Evolutionary conservation across 148 eudicot genomes (phyloP), one percentile per base, ranked within the genome.

Genomic region (Nepenthes mirabilis): DNA sequence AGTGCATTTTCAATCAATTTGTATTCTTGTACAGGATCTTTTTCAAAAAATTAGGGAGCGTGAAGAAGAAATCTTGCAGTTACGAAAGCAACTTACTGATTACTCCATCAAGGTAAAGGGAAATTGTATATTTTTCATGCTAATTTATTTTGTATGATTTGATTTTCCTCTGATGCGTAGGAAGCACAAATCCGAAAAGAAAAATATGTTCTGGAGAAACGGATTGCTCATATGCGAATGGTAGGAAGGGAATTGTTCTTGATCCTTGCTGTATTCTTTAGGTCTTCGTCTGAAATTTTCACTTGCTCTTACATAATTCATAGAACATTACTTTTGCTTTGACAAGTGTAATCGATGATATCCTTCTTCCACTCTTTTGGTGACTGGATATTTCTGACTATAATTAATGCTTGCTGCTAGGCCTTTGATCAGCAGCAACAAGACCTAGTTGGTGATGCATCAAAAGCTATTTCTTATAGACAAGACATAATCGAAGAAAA

Each of bases 351-450:
- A 2, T 34, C 0, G 11, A 32, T 3, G 33, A 2, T 8, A 52
- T 13, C 0, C 23, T n/a, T 32, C 9, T 55, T 8, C 58, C 36
- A 32, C 14, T 23, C 5, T 1, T 10, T 55, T 11, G 11, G 9
- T 1, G 33, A 55, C 10, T 33, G 11, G 11, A 34, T 55, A 5
- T 55, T 2, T 23, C 11, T 33, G n/a, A 23, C 58, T 9, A 8
- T 55, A 34, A 1, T 2, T 55, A 6, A 32, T 55, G 7, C 40
- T 56, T 70, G 61, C 52, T 53, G 47, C 13, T 61, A 91, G 98
- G 95, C 91, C 66, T 93, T 93, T 76, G 98, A 93, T 74, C 95
- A 93, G 79, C 98, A 93, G 82, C 98, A 93, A 57, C 96, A 88
- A 63, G 98, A 88, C 47, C 83, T 88, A 49, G 85, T 86, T 74